Evolutionary conservation across 2,329 filamentous ascomycete genomes (phyloP).

Genomic region (Aureobasidium mangrovei): DNA sequence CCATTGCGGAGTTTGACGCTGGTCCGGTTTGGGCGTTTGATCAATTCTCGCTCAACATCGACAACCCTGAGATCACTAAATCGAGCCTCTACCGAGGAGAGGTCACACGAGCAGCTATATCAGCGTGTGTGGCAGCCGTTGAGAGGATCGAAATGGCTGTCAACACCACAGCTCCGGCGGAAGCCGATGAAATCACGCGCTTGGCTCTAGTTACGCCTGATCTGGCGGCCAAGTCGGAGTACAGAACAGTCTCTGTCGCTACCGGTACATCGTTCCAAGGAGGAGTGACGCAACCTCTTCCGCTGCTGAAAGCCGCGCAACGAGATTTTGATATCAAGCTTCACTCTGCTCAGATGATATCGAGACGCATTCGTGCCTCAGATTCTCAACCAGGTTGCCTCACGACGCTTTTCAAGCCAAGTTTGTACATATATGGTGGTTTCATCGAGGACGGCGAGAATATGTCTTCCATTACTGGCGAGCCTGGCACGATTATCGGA

Average conservation of each 20-base stretch:
- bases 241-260: slow-evolving; percentile 26
- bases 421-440: slow-evolving; percentile 36
- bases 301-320: slow-evolving; percentile 33
- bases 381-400: slow-evolving; percentile 37
- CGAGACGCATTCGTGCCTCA: slow-evolving; percentile 33
- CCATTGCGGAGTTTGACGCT: slow-evolving; percentile 35
- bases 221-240: slow-evolving; percentile 24
- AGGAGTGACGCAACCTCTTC: slow-evolving; percentile 30
- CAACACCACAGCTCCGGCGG: not conserved
- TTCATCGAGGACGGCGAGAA: slow-evolving; percentile 27
- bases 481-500: slow-evolving; percentile 27
- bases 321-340: slow-evolving; percentile 30
- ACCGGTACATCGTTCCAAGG: slow-evolving; percentile 32
- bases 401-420: slow-evolving; percentile 30
- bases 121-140: slow-evolving; percentile 31
- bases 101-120: slow-evolving; percentile 32
- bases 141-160: slow-evolving; percentile 28
- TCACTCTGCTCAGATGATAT: slow-evolving; percentile 32
- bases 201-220: slow-evolving; percentile 17
- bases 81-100: slow-evolving; percentile 34
- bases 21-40: slow-evolving; percentile 39
- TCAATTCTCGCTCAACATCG: slow-evolving; percentile 35
- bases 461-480: slow-evolving; percentile 15
- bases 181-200: not conserved
- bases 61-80: slow-evolving; percentile 33